phyloP scores from a whole-genome alignment of 2,329 filamentous ascomycete genomes.

The Ceratocystis albifundus region DNA sequence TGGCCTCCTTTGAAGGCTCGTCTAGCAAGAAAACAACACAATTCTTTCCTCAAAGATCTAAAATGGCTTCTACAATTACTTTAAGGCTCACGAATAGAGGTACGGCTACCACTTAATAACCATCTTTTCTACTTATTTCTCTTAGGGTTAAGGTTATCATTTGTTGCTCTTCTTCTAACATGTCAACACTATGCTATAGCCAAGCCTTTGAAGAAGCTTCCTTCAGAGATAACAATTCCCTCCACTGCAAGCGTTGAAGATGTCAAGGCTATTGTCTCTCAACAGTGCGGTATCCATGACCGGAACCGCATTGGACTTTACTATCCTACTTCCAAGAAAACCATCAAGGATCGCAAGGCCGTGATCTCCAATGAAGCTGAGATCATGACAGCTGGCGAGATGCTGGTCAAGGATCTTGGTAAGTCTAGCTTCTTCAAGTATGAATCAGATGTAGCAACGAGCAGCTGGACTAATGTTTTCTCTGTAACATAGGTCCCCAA shows the following conservation, averaged over 20 bases:
- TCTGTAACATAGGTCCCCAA: conserved; percentile 54
- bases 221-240: conserved; percentile 39
- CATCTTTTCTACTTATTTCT: background rate
- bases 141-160: background rate
- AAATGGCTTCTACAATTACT: conserved; percentile 24
- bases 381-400: conserved; percentile 40
- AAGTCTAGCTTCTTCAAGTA: conserved; percentile 28
- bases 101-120: conserved; percentile 22
- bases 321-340: conserved; percentile 50
- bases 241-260: conserved; percentile 47
- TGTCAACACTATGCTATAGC: conserved; percentile 30
- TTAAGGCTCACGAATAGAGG: conserved; percentile 37
- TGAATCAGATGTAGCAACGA: background rate
- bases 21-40: background rate
- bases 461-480: conserved; percentile 13
- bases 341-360: conserved; percentile 50
- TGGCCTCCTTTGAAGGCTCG: background rate
- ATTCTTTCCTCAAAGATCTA: background rate
- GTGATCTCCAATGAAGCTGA: conserved; percentile 39
- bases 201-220: conserved; percentile 45
- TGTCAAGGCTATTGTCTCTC: conserved; percentile 46
- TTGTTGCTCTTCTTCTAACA: background rate
- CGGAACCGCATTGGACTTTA: conserved; percentile 52
- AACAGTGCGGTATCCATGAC: conserved; percentile 41
- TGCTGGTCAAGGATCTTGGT: conserved; percentile 93